Evolutionary conservation across 2,329 filamentous ascomycete species (phyloP).

Genomic region (Ceratocystis eucalypticola): DNA sequence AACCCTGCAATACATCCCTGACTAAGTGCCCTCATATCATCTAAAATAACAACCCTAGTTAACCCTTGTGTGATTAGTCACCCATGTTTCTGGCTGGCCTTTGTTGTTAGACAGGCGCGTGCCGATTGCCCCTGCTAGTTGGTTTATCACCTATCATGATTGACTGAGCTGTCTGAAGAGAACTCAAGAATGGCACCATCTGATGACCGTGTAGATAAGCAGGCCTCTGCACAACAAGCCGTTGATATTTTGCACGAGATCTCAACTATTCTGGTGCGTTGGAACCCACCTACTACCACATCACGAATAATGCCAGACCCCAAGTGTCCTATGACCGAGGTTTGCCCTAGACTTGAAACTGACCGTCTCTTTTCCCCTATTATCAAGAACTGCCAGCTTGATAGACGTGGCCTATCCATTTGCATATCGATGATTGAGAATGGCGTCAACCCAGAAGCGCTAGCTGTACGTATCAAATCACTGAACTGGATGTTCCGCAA

Average conservation of each 20-base stretch:
- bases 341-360: background rate
- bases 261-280: slow-evolving; percentile 69
- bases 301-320: background rate
- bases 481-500: background rate
- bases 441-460: slow-evolving; percentile 86
- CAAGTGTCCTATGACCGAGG: background rate
- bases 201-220: slow-evolving; percentile 47
- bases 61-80: background rate
- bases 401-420: slow-evolving; percentile 78
- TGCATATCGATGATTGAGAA: slow-evolving; percentile 97
- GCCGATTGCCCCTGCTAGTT: background rate
- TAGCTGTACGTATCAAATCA: slow-evolving; percentile 53
- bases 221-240: slow-evolving; percentile 64
- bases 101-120: background rate
- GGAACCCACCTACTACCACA: background rate
- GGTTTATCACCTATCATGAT: background rate
- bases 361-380: background rate
- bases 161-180: background rate
- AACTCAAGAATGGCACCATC: slow-evolving; percentile 27
- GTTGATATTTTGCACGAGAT: slow-evolving; percentile 77
- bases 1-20: background rate
- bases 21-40: too few species aligned
- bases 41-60: background rate
- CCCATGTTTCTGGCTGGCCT: background rate
- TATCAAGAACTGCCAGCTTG: slow-evolving; percentile 76